Base-by-base conservation (phyloP, 208 protist species). In the Borovskyia barvae region DNA sequence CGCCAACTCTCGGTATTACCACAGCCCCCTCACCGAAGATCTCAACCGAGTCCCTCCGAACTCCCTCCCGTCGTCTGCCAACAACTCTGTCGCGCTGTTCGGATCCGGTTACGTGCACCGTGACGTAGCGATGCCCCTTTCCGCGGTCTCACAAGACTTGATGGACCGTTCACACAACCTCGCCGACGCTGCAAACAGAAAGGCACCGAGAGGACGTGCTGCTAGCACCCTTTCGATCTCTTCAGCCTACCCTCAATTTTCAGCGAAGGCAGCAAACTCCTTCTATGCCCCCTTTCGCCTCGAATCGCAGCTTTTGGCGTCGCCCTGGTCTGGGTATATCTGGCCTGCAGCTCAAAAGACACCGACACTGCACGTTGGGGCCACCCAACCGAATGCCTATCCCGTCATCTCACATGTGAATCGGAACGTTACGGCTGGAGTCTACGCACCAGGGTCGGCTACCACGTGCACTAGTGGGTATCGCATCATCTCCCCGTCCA, bases 291-390 rank as follows among this genome's bases (percentile, higher is more conserved):
- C 64, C 6, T 56, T 45, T 15, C 64, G 39, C 22, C 41, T 71
- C 3, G 55, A 63, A 28, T 63, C 64, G 33, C 64, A 71, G 39
- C 40, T 71, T 32, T 42, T 64, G 3, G 33, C 54, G n/a, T 64
- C 47, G 5, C 55, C 64, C 19, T 71, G 64, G 64, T 3, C 53
- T 8, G 55, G 48, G 11, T n/a, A 32, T 15, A 29, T 24, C 30
- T 58, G 37, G 36, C 20, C 52, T 14, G 36, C 37, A 1, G 37
- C 8, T n/a, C n/a, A n/a, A n/a, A n/a, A n/a, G n/a, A n/a, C n/a
- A n/a, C n/a, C n/a, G n/a, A n/a, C n/a, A n/a, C n/a, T n/a, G n/a
- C n/a, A n/a, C n/a, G n/a, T n/a, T n/a, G n/a, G n/a, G n/a, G n/a
- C n/a, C n/a, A n/a, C n/a, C n/a, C n/a, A n/a, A n/a, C n/a, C n/a